These are phyloP conservation scores for Theobroma cacao DNA, from an alignment of 345 rosid species.

Conservation along the genomic window DNA sequence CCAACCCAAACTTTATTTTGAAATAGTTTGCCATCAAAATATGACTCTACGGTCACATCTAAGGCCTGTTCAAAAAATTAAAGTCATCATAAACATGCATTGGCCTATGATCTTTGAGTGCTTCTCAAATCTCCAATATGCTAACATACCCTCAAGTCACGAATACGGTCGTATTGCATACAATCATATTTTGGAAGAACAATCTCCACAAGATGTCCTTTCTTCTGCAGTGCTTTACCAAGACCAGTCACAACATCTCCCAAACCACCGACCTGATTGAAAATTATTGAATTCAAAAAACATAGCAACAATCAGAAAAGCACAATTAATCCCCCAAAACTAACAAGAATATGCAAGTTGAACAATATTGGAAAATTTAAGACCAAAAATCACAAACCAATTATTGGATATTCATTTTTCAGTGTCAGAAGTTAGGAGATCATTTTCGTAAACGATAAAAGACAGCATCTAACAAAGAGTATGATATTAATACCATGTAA, in stretches of 20 bases:
- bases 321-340: not conserved
- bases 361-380: not conserved
- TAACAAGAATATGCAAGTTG: not conserved
- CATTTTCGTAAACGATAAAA: not conserved
- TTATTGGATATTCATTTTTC: not conserved
- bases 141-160: conserved; percentile 64
- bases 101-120: not conserved
- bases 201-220: conserved; percentile 91
- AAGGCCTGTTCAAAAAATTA: conserved; percentile 56
- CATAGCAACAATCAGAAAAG: not conserved
- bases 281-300: not conserved
- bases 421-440: not conserved
- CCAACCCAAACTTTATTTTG: conserved; percentile 95
- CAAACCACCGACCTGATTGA: conserved; percentile 87
- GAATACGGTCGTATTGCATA: conserved; percentile 74
- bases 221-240: conserved; percentile 87
- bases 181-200: conserved; percentile 96
- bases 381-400: not conserved
- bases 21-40: conserved; percentile 77
- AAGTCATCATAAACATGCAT: conserved; percentile 10
- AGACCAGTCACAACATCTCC: conserved; percentile 98
- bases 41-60: conserved; percentile 78
- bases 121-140: not conserved
- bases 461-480: not conserved
- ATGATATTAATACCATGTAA: not conserved